phyloP scores from a whole-genome alignment of 1,284 basidiomycete genomes.

The Cryptococcus sp. region DNA sequence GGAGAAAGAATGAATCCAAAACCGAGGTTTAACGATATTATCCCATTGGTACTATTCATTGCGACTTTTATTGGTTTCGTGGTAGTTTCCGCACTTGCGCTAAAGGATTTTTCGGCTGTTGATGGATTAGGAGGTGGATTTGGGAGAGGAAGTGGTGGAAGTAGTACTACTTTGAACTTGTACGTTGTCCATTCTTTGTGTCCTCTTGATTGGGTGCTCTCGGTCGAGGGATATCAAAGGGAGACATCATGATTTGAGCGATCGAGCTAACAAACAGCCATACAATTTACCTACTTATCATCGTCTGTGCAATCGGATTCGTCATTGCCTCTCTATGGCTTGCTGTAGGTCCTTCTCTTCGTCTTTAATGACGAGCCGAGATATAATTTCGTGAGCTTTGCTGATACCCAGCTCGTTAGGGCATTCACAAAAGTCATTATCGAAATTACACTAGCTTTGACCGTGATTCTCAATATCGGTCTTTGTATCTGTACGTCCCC shows the following conservation, averaged over 20 bases:
- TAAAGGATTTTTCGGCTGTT: slow-evolving; percentile 60
- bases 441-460: slow-evolving; percentile 70
- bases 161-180: slow-evolving; percentile 34
- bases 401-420: slow-evolving; percentile 54
- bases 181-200: slow-evolving; percentile 18
- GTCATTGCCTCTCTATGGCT: slow-evolving; percentile 50
- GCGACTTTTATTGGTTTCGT: slow-evolving; percentile 65
- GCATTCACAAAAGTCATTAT: slow-evolving; percentile 73
- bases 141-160: slow-evolving; percentile 23
- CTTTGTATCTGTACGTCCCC: slow-evolving; percentile 42
- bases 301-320: slow-evolving; percentile 61
- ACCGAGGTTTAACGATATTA: slow-evolving; percentile 65
- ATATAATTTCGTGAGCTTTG: neutral
- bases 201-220: neutral
- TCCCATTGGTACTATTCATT: slow-evolving; percentile 67
- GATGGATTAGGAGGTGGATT: slow-evolving; percentile 55
- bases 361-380: neutral
- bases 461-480: slow-evolving; percentile 66
- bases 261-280: slow-evolving; percentile 27
- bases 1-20: slow-evolving; percentile 64
- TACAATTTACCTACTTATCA: slow-evolving; percentile 65
- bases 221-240: neutral
- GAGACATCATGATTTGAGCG: too few relatives aligned
- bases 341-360: slow-evolving; percentile 17
- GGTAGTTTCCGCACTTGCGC: slow-evolving; percentile 61